A percentile compares a stretch with the other conserved stretches of the same genome.
Conservation (phyloP, 108 stramenopile genomes). For the Skeletonema marinoi region DNA sequence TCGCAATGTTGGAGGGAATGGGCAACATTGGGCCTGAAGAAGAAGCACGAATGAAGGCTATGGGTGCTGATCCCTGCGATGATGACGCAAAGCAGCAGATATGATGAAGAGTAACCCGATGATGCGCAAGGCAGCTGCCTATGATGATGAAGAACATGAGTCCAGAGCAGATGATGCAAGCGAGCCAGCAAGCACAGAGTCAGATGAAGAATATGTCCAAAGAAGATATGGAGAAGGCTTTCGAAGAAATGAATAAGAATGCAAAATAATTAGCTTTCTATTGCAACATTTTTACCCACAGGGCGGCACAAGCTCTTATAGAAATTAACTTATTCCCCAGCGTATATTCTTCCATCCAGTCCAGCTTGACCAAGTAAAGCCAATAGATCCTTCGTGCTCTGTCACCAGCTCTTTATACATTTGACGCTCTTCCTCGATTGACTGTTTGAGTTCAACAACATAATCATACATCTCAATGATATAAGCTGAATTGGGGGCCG, state of each 20-base stretch:
- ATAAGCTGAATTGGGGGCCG: conserved; percentile 22
- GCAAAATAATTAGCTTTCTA: conserved; percentile 7
- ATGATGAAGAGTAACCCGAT: conserved; percentile 73
- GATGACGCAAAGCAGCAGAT: conserved; percentile 64
- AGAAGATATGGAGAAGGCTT: conserved; percentile 55
- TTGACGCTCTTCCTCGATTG: conserved; percentile 65
- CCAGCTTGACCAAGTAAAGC: conserved; percentile 53
- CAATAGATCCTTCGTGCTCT: conserved; percentile 78
- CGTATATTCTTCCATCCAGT: conserved; percentile 7
- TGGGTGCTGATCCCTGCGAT: conserved; percentile 73
- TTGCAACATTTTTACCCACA: no score
- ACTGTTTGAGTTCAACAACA: conserved; percentile 56
- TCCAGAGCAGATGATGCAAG: conserved; percentile 67
- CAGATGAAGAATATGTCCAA: conserved; percentile 67
- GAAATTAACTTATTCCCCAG: background rate
- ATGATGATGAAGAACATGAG: conserved; percentile 77
- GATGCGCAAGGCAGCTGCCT: conserved; percentile 67
- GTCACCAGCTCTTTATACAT: conserved; percentile 64
- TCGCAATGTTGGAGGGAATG: conserved; percentile 64
- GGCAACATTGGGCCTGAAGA: conserved; percentile 64
- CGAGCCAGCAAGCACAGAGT: conserved; percentile 65
- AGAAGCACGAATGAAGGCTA: conserved; percentile 70
- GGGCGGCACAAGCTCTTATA: background rate
- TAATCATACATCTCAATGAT: conserved; percentile 59
- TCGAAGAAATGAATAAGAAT: conserved; percentile 34